Evolutionary conservation across 805 yeast species (phyloP).

Genomic region (Cyberlindnera mississippiensis): DNA sequence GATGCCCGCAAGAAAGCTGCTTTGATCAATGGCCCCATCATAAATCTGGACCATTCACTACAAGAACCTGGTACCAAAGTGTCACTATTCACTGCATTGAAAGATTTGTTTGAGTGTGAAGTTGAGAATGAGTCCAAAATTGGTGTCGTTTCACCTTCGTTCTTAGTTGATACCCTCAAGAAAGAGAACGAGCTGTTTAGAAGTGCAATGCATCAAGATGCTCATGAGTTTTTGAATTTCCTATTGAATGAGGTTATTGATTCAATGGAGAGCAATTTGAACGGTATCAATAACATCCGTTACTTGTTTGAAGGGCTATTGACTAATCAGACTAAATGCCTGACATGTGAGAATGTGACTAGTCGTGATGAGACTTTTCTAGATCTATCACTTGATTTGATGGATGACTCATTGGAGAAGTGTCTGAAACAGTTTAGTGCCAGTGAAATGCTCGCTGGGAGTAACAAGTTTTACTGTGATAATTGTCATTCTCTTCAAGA

Average conservation of each 20-base stretch:
- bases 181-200: slow-evolving; percentile 81
- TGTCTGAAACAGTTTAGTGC: slow-evolving; percentile 80
- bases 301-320: slow-evolving; percentile 79
- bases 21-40: slow-evolving; percentile 71
- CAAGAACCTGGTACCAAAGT: slow-evolving; percentile 46
- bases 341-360: slow-evolving; percentile 81
- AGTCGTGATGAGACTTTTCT: slow-evolving; percentile 81
- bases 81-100: slow-evolving; percentile 60
- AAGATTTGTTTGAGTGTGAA: slow-evolving; percentile 83
- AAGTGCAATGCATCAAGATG: slow-evolving; percentile 95
- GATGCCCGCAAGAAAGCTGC: slow-evolving; percentile 82
- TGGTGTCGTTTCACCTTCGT: slow-evolving; percentile 83
- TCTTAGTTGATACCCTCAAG: slow-evolving; percentile 71
- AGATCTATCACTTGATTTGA: slow-evolving; percentile 83
- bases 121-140: slow-evolving; percentile 61
- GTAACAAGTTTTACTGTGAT: slow-evolving; percentile 92
- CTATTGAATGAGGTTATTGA: slow-evolving; percentile 71
- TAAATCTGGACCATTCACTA: slow-evolving; percentile 72
- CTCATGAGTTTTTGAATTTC: slow-evolving; percentile 92
- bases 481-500: slow-evolving; percentile 87
- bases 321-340: slow-evolving; percentile 84
- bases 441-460: slow-evolving; percentile 78
- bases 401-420: slow-evolving; percentile 67
- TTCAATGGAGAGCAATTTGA: slow-evolving; percentile 24
- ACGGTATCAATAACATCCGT: slow-evolving; percentile 48